Evolutionary conservation across 2,329 filamentous ascomycete genomes (phyloP).

Genomic region (Colletotrichum incanum): DNA sequence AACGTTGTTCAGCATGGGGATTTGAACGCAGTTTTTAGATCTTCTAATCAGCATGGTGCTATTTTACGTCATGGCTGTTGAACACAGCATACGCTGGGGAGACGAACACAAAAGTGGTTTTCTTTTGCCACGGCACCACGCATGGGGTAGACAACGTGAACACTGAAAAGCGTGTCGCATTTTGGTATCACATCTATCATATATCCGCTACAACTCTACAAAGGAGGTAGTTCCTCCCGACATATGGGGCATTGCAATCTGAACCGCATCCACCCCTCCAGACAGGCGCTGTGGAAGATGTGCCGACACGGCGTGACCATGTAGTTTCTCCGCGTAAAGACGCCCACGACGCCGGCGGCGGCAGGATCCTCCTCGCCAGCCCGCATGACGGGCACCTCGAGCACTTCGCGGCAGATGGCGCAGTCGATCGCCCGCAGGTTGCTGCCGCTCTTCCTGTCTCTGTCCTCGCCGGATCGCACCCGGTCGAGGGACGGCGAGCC

Average conservation of each 20-base stretch:
- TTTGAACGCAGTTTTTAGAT: not conserved
- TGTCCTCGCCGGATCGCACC: constrained; percentile 52
- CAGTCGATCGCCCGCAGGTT: constrained; percentile 81
- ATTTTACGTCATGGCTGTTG: not conserved
- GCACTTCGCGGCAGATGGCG: constrained; percentile 92
- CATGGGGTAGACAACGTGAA: not conserved
- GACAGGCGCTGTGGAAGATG: constrained; percentile 91
- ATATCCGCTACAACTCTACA: constrained; percentile 62
- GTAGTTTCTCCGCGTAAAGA: constrained; percentile 86
- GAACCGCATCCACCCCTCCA: constrained; percentile 97
- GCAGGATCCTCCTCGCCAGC: constrained; percentile 67
- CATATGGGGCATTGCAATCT: constrained; percentile 96
- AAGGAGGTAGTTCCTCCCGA: constrained; percentile 87
- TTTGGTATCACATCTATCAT: not conserved
- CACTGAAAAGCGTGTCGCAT: not conserved
- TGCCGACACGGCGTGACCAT: constrained; percentile 99
- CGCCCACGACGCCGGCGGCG: constrained; percentile 71
- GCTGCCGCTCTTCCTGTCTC: constrained; percentile 50
- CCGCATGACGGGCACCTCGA: constrained; percentile 88
- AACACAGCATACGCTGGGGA: not conserved
- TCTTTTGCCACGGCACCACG: not conserved
- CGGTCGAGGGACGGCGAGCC: constrained; percentile 49
- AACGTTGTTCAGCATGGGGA: not conserved
- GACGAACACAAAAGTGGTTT: not conserved
- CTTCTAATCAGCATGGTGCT: not conserved